Base-by-base conservation (phyloP, 164 flowering plant species). In the Litsea cubeba region DNA sequence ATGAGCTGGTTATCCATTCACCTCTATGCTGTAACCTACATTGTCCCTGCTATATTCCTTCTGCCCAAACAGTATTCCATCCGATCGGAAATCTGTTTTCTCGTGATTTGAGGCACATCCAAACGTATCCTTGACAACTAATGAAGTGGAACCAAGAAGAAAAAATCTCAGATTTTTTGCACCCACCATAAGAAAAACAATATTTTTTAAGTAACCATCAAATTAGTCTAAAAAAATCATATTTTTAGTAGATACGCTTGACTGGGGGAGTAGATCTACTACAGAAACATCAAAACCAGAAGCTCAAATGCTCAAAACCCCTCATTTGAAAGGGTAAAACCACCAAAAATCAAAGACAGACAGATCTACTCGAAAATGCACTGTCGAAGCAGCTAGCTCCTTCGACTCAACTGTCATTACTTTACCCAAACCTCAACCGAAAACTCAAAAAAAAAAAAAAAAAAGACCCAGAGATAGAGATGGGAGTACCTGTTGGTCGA, bases 401-500 rank as follows among this genome's bases (percentile, higher is more conserved):
- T 30, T 30, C 35, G 5, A 30, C 35, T 30, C 35, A 30, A 30
- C 35, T 30, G 35, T 30, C 35, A 30, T 30, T 30, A 30, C 35
- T 30, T 30, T 30, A 30, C 35, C 35, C 35, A 30, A 30, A 30
- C 32, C 32, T 30, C 32, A 30, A 4, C 32, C 32, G 5, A 30
- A 30, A 30, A 30, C 35, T 30, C 5, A 3, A 30, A 30, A 30
- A 30, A 2, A 30, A 24, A 24, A 62, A 11, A 69, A 25, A 67
- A 14, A 26, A 30, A 30, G 35, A 30, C 5, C 35, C 18, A 66
- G 69, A 66, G 67, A 32, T 24, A 20, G 51, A 23, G 24, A 30
- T 7, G 8, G 12, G 20, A 22, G 72, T 68, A 92, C 95, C 97
- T 84, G 90, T 76, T 90, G 95, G 63, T 85, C 80, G 74, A 89